Conservation (phyloP, 257 asterid species). For the Lycium ferocissimum region DNA sequence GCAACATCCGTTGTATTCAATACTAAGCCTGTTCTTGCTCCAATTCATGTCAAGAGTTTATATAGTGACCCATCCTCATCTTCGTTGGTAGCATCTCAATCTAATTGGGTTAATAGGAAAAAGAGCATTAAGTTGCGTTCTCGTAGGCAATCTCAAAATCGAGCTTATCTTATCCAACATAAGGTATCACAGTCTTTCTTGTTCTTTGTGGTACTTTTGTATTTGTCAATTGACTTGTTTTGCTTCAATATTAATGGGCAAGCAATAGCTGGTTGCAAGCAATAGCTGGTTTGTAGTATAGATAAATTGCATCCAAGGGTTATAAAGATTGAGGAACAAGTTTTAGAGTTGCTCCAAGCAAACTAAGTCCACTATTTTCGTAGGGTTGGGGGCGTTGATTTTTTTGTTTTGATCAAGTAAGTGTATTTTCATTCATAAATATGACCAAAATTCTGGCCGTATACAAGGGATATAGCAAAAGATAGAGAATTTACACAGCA, state of each 20-base stretch:
- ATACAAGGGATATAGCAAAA: too few species aligned
- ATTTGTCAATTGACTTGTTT: neutral
- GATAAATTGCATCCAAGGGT: neutral
- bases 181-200: slow-evolving; percentile 49
- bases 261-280: neutral
- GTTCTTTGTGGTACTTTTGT: too few species aligned
- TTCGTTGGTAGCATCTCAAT: slow-evolving; percentile 36
- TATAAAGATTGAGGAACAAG: too few species aligned
- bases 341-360: neutral
- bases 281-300: neutral
- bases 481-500: neutral
- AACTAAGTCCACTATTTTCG: neutral
- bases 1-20: slow-evolving; percentile 57
- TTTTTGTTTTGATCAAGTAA: too few species aligned
- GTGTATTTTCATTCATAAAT: too few species aligned
- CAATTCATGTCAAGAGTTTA: slow-evolving; percentile 50
- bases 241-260: neutral
- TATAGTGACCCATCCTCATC: slow-evolving; percentile 32
- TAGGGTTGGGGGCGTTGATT: neutral
- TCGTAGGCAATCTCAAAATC: slow-evolving; percentile 45
- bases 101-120: slow-evolving; percentile 47
- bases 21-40: slow-evolving; percentile 64
- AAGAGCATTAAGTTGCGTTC: slow-evolving; percentile 49
- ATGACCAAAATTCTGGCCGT: too few species aligned
- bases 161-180: slow-evolving; percentile 44